Evolutionary conservation across 1,139 yeast species (phyloP), one percentile per base, ranked within the genome.

Genomic region (Trichomonascaceae sp.): DNA sequence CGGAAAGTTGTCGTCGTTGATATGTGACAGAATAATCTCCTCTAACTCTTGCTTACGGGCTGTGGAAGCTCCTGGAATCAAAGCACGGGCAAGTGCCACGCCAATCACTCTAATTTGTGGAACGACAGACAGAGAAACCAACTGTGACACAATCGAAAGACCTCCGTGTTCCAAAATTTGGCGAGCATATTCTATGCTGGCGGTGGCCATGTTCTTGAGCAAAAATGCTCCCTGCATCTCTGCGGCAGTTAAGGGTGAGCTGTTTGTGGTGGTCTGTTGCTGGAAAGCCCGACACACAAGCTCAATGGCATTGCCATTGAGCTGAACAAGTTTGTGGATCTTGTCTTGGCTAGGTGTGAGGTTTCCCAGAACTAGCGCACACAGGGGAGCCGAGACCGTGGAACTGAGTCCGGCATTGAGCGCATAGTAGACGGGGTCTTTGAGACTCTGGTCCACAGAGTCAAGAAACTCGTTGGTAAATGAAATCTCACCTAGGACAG

Each of bases 151-250:
- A 17, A 50, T 32, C 5, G 27, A 33, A 5, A 36, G 28, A 5
- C 42, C 49, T 2, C 39, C 43, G 17, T 30, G 20, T 4, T 41
- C 32, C 2, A 41, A 26, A 6, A 42, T 39, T 13, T 17, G 31
- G 1, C 16, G 23, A 3, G 31, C 35, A 26, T 39, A 34, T 3
- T 35, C 27, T 2, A 17, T 18, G 4, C 18, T 17, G 11, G 34
- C 30, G 14, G 38, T 33, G 5, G 46, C 37, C 6, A 49, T 20
- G 25, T 45, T 50, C 32, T 47, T 42, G 16, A 49, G 36, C 29
- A 50, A 27, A 36, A 47, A 53, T n/a, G 45, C 43, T 16, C 46
- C 42, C 34, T 50, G 55, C 11, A 49, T 35, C 29, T 43, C 51
- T 31, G 40, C 41, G 4, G 48, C 43, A n/a, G n/a, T n/a, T n/a